These are phyloP conservation scores for Dipteronia sinensis DNA, from an alignment of 345 rosid genomes.

Conservation along the genomic window DNA sequence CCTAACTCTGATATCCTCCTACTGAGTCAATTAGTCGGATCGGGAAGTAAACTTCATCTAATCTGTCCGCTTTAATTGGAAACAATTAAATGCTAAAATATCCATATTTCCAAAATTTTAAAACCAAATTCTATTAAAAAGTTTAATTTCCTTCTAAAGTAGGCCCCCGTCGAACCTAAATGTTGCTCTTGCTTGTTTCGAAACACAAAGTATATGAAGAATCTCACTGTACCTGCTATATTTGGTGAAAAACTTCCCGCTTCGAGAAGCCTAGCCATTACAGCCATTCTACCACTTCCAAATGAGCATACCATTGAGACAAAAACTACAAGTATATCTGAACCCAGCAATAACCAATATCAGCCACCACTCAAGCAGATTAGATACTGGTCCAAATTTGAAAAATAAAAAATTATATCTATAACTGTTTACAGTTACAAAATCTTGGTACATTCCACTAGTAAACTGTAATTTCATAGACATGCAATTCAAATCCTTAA, in stretches of 20 bases:
- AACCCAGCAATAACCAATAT: conserved; percentile 18
- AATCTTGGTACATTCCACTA: conserved; percentile 17
- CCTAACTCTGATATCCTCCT: neutral
- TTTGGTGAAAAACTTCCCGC: conserved; percentile 38
- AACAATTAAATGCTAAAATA: neutral
- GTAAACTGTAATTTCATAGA: neutral
- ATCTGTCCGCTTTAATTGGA: neutral
- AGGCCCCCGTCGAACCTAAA: too few species aligned
- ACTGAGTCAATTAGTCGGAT: neutral
- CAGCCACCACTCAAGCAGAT: conserved; percentile 14
- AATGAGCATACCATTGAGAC: conserved; percentile 62
- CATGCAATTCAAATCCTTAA: conserved; percentile 20
- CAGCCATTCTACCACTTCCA: conserved; percentile 60
- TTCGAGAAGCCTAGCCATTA: conserved; percentile 59
- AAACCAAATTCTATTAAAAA: neutral
- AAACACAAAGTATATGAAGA: neutral
- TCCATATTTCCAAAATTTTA: neutral
- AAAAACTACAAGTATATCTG: conserved; percentile 22
- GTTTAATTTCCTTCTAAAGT: too few species aligned
- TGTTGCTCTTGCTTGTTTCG: neutral
- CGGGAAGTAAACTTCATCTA: neutral
- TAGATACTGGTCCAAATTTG: neutral
- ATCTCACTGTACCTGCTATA: conserved; percentile 28
- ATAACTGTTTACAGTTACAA: neutral
- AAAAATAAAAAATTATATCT: neutral